Evolutionary conservation across 441 rosid genomes (phyloP).

Genomic region (Erodium moschatum): DNA sequence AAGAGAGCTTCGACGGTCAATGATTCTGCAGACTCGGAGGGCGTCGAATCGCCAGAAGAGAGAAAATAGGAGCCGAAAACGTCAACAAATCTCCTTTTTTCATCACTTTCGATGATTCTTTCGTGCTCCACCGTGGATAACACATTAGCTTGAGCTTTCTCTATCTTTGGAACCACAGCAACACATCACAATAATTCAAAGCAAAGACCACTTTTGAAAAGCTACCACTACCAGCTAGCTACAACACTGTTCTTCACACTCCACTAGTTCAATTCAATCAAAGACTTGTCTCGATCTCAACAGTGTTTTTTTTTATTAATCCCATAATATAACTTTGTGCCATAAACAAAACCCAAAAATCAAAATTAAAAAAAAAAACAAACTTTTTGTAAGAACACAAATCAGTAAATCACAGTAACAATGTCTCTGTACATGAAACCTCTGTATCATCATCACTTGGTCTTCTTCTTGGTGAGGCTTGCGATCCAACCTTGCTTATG

Average conservation of each 20-base stretch:
- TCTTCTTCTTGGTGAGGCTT: slow-evolving; percentile 58
- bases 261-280: background rate
- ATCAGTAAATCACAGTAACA: no score
- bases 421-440: no score
- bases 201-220: background rate
- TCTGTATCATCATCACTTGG: background rate
- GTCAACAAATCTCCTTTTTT: no score
- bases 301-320: background rate
- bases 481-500: slow-evolving; percentile 67
- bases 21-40: no score
- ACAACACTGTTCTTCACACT: background rate
- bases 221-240: background rate
- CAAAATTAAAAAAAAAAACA: no score
- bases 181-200: background rate
- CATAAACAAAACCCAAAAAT: background rate
- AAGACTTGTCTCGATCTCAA: background rate
- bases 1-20: no score
- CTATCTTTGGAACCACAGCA: background rate
- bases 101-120: no score
- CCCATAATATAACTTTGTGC: background rate
- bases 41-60: no score
- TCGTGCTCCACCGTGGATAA: no score
- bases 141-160: background rate
- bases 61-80: no score
- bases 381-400: no score